Percentiles rank a stretch among this genome's conserved stretches.
phyloP scores from a whole-genome alignment of 2,329 filamentous ascomycete species.

The Monilinia vaccinii-corymbosi region DNA sequence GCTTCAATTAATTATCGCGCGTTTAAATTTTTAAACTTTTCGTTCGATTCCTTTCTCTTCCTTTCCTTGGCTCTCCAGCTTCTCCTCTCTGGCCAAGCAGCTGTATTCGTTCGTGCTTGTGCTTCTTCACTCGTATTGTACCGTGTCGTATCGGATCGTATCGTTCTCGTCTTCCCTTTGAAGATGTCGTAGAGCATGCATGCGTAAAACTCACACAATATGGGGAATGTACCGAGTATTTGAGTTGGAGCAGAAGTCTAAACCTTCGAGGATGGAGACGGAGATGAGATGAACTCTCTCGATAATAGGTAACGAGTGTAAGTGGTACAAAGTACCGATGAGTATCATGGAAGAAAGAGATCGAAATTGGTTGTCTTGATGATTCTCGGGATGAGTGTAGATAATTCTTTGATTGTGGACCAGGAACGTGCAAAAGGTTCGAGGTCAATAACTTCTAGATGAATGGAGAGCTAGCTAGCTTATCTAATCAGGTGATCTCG shows the following conservation, averaged over 20 bases:
- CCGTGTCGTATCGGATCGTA: neutral
- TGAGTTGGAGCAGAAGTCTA: neutral
- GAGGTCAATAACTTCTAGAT: too few relatives aligned
- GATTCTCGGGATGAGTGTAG: too few relatives aligned
- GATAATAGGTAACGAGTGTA: slow-evolving; percentile 42
- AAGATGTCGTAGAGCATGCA: too few relatives aligned
- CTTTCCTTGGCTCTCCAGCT: neutral
- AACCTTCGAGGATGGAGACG: neutral
- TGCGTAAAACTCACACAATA: too few relatives aligned
- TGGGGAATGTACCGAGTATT: neutral
- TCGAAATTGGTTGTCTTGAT: neutral
- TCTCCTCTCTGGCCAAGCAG: neutral
- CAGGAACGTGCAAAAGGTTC: too few relatives aligned
- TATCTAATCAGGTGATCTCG: too few relatives aligned
- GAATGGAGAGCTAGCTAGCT: too few relatives aligned
- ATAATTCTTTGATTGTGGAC: too few relatives aligned
- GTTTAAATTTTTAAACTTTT: neutral
- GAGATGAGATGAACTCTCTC: slow-evolving; percentile 6
- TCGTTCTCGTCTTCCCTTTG: neutral
- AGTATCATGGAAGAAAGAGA: neutral
- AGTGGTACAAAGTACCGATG: slow-evolving; percentile 43
- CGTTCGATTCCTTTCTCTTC: too few relatives aligned
- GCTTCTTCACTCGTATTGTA: neutral
- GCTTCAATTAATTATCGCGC: neutral
- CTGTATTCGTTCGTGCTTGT: neutral